Evolutionary conservation across 1,284 basidiomycete genomes (phyloP), one percentile per base, ranked within the genome.

Genomic region (Rhodotorula sp.): DNA sequence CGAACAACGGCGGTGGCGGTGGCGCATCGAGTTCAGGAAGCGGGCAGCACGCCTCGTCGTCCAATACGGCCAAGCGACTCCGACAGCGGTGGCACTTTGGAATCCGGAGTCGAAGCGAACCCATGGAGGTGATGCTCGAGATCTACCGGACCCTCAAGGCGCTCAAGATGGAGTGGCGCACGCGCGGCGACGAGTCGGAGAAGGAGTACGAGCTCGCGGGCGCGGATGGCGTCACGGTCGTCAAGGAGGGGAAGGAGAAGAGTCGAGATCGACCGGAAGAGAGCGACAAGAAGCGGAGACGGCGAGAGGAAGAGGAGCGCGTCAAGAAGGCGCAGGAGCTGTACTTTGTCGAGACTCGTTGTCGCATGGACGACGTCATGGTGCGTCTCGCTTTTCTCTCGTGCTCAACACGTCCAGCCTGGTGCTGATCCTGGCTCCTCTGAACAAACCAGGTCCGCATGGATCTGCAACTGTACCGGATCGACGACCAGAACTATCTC

Each of bases 61-160:
- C 21, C 18, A 59, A 61, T n/a, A 71, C 69, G n/a, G 52, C 64
- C 8, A 70, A 69, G 23, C 31, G 69, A 15, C 60, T 76, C 8
- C 50, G 73, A 18, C 75, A 76, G 60, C 90, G 90, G 79, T 99
- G 97, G 97, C 97, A 99, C 81, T 99, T 98, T 80, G 95, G 97
- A 8, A 99, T 99, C 58, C 87, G 95, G 50, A 94, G 92, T 76
- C 86, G 94, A 68, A 93, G 90, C 70, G 93, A 94, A 58, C 95
- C 95, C 28, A 97, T 98, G 93, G 95, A 98, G 81, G 95, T 99
- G 58, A 97, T 99, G 95, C 84, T 97, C 34, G 95, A 98, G 85
- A 97, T 99, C 68, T 99, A 99, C 83, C 85, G 92, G 72, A 97
- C 95, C 65, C 83, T 99, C 68, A 90, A 91, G 82, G 85, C 88